These are phyloP conservation scores for Taphrina deformans DNA, from an alignment of 1,139 yeast genomes.

Conservation along the genomic window DNA sequence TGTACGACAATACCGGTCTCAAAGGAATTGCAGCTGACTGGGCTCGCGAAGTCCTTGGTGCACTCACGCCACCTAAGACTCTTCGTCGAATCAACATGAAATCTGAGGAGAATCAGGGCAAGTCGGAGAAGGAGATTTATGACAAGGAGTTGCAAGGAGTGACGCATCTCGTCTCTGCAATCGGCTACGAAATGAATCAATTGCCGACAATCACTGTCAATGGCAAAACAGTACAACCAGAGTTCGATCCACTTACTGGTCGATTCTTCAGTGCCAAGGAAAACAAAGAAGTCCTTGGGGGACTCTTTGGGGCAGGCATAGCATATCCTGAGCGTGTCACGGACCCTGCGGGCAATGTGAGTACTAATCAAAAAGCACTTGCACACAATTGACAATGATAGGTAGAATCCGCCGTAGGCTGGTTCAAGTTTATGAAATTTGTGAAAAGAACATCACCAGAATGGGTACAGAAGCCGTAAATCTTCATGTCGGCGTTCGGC, in stretches of 20 bases:
- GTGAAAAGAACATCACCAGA: constrained; percentile 29
- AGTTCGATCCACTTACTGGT: constrained; percentile 21
- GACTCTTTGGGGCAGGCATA: constrained; percentile 29
- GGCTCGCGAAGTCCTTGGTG: constrained; percentile 19
- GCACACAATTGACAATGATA: neutral
- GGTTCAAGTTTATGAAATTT: constrained; percentile 30
- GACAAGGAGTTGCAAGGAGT: constrained; percentile 14
- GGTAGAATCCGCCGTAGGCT: constrained; percentile 23
- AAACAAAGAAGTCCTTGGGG: neutral
- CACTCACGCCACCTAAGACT: neutral
- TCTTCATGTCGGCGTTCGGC: neutral
- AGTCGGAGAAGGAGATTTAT: constrained; percentile 19
- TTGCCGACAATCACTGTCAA: constrained; percentile 8
- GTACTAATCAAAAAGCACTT: neutral
- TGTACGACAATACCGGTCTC: constrained; percentile 32
- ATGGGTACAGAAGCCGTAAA: constrained; percentile 18
- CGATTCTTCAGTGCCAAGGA: constrained; percentile 4
- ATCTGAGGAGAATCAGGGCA: constrained; percentile 6
- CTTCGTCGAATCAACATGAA: constrained; percentile 19
- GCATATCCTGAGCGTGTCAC: constrained; percentile 34
- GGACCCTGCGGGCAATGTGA: constrained; percentile 26
- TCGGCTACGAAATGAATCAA: constrained; percentile 22
- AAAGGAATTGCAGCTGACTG: constrained; percentile 31
- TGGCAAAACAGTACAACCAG: constrained; percentile 17
- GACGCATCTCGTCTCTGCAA: constrained; percentile 21